Conservation (phyloP, 108 stramenopile species). For the Conticribra weissflogii region DNA sequence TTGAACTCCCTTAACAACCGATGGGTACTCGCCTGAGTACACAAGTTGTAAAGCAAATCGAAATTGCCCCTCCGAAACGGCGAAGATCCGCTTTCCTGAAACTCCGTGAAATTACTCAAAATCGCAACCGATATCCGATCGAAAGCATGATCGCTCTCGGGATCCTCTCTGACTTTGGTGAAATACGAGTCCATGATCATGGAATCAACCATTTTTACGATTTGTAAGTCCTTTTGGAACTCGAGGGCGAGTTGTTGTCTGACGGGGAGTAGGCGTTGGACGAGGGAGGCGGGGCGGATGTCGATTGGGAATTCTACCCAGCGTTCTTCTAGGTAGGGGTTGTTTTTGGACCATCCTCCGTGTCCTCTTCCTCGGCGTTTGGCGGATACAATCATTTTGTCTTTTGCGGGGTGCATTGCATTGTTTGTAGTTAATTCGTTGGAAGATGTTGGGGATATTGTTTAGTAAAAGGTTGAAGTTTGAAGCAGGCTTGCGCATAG, state of each 20-base stretch:
- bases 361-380: slow-evolving; percentile 51
- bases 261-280: slow-evolving; percentile 70
- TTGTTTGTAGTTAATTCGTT: no score
- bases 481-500: neutral
- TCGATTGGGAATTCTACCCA: slow-evolving; percentile 74
- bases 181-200: slow-evolving; percentile 70
- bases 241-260: slow-evolving; percentile 77
- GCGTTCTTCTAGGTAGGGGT: slow-evolving; percentile 68
- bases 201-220: slow-evolving; percentile 49
- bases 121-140: slow-evolving; percentile 56
- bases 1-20: slow-evolving; percentile 54
- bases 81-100: slow-evolving; percentile 53
- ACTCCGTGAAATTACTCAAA: slow-evolving; percentile 49
- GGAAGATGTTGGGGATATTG: no score
- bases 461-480: no score
- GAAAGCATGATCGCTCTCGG: slow-evolving; percentile 27
- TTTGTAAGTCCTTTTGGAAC: slow-evolving; percentile 73
- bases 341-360: slow-evolving; percentile 63
- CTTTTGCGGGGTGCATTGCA: neutral
- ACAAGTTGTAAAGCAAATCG: slow-evolving; percentile 68
- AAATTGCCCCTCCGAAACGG: slow-evolving; percentile 79
- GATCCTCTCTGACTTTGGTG: slow-evolving; percentile 14
- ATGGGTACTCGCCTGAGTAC: slow-evolving; percentile 81
- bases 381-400: slow-evolving; percentile 56
- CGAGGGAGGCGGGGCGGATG: slow-evolving; percentile 71